Percentiles rank a stretch among this genome's conserved stretches.
Conservation (phyloP, 352 stramenopile genomes). For the Phytophthora syringae region DNA sequence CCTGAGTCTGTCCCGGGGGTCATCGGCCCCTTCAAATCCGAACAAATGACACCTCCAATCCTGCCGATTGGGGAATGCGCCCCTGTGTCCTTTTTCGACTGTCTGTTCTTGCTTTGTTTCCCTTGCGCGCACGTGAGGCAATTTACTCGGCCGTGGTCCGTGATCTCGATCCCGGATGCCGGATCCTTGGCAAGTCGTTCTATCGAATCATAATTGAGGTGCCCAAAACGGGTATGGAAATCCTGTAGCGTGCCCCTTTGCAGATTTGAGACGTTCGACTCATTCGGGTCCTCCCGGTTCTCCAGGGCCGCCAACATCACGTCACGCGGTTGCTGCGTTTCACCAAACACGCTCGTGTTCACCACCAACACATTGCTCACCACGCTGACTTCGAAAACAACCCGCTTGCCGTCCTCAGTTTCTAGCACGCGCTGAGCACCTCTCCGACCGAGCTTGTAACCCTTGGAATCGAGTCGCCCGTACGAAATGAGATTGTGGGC, state of each 20-base stretch:
- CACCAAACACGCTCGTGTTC: neutral
- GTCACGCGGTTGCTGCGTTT: neutral
- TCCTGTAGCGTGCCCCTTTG: neutral
- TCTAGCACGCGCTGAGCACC: no score
- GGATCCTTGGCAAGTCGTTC: no score
- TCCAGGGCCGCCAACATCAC: neutral
- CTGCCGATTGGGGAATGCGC: neutral
- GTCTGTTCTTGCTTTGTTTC: neutral
- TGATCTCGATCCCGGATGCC: no score
- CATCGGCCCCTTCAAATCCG: constrained; percentile 1
- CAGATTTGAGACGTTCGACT: neutral
- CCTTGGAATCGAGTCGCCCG: no score
- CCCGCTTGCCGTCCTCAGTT: no score
- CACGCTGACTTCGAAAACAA: neutral
- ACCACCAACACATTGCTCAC: neutral
- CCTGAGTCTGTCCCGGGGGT: neutral
- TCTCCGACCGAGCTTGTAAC: no score
- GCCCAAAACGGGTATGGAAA: neutral
- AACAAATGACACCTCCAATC: neutral
- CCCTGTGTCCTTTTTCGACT: neutral
- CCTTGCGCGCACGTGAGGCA: neutral
- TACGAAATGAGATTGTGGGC: no score
- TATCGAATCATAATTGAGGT: neutral
- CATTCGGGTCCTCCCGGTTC: neutral
- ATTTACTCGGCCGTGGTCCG: no score